phyloP scores from a whole-genome alignment of 768 basidiomycete genomes.

The Hericium alpestre region DNA sequence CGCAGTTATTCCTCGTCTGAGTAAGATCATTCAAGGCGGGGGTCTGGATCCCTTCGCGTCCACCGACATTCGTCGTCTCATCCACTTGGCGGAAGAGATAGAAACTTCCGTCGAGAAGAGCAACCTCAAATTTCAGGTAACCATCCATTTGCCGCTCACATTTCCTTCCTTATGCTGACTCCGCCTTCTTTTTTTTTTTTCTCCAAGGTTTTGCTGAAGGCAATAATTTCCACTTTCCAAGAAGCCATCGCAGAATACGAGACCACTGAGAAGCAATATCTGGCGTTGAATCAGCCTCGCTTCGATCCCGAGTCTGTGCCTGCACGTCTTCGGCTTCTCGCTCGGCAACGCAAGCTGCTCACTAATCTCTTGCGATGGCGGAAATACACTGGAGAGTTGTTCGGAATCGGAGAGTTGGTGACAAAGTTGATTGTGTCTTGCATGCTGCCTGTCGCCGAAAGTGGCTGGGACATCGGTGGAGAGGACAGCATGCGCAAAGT shows the following conservation, averaged over 20 bases:
- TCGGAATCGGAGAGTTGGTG: slow-evolving; percentile 43
- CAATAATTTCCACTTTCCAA: slow-evolving; percentile 43
- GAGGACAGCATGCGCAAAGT: slow-evolving; percentile 55
- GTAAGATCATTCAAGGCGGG: slow-evolving; percentile 67
- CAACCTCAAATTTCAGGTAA: slow-evolving; percentile 55
- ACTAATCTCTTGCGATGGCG: slow-evolving; percentile 68
- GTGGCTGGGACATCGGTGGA: slow-evolving; percentile 85
- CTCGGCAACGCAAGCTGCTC: slow-evolving; percentile 60
- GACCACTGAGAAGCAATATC: slow-evolving; percentile 37
- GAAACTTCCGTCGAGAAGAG: slow-evolving; percentile 62
- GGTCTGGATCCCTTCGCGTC: slow-evolving; percentile 76
- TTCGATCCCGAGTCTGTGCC: slow-evolving; percentile 74
- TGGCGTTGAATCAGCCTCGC: slow-evolving; percentile 28
- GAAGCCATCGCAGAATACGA: slow-evolving; percentile 43
- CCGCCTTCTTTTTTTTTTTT: not conserved
- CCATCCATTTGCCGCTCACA: slow-evolving; percentile 3
- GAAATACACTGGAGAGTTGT: slow-evolving; percentile 54
- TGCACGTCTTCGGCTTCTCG: slow-evolving; percentile 61
- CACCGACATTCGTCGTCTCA: slow-evolving; percentile 43
- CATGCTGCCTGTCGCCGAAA: slow-evolving; percentile 56
- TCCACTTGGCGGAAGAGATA: slow-evolving; percentile 73
- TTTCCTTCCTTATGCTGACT: not conserved
- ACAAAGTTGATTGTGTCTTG: slow-evolving; percentile 45
- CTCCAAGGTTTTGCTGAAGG: slow-evolving; percentile 46
- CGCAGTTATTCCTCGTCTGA: slow-evolving; percentile 64